These are phyloP conservation scores for Cutaneotrichosporon arboriforme DNA, from an alignment of 1,284 basidiomycete genomes.

Conservation along the genomic window DNA sequence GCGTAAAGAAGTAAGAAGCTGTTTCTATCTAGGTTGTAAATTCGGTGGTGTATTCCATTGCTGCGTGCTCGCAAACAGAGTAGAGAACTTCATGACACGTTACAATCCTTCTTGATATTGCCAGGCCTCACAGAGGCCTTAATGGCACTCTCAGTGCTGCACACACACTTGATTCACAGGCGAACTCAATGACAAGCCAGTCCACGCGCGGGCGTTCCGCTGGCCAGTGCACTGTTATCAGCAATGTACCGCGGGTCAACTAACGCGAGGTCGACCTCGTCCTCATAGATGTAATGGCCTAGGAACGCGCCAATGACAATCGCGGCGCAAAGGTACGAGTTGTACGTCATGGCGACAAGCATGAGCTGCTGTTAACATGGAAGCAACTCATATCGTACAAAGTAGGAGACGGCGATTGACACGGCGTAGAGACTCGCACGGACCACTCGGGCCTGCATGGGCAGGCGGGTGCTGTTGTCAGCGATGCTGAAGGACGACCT, in stretches of 20 bases:
- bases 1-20: no score
- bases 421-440: constrained; percentile 40
- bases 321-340: constrained; percentile 46
- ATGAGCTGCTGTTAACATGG: constrained; percentile 39
- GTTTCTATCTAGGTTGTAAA: no score
- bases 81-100: no score
- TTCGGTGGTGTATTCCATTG: no score
- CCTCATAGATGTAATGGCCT: constrained; percentile 46
- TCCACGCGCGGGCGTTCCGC: constrained; percentile 1
- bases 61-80: no score
- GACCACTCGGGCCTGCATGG: constrained; percentile 18
- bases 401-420: constrained; percentile 43
- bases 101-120: no score
- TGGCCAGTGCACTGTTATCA: neutral
- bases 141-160: no score
- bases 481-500: no score
- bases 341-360: constrained; percentile 51
- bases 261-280: constrained; percentile 41
- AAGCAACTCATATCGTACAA: constrained; percentile 37
- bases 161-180: no score
- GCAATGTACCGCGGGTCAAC: constrained; percentile 4
- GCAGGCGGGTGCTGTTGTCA: constrained; percentile 24
- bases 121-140: no score
- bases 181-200: constrained; percentile 9
- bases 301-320: constrained; percentile 47